phyloP scores from a whole-genome alignment of 768 basidiomycete species.

The Termitomyces sp. region DNA sequence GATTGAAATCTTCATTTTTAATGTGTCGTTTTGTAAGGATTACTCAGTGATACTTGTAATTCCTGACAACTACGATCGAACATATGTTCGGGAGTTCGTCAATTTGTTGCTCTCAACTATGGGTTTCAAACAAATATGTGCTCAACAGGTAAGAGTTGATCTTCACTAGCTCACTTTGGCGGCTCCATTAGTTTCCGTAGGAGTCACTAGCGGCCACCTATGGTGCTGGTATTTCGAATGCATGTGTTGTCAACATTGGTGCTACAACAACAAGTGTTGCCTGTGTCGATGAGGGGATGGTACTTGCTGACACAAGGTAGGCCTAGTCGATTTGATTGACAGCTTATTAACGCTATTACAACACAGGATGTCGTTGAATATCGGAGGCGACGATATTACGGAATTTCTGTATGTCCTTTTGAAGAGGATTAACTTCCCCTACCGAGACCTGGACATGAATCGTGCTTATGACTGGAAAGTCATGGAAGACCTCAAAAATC shows the following conservation, averaged over 20 bases:
- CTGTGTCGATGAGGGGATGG: conserved; percentile 91
- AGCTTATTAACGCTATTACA: neutral
- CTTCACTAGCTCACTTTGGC: neutral
- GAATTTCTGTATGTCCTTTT: conserved; percentile 80
- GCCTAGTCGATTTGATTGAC: neutral
- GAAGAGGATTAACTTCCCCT: conserved; percentile 80
- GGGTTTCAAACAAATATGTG: conserved; percentile 91
- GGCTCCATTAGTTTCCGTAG: conserved; percentile 29
- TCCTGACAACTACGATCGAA: conserved; percentile 85
- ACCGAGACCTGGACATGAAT: conserved; percentile 73
- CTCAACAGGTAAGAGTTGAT: conserved; percentile 66
- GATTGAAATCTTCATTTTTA: neutral
- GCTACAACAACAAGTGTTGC: conserved; percentile 79
- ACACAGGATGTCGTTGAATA: conserved; percentile 68
- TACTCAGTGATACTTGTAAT: conserved; percentile 86
- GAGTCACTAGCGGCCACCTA: conserved; percentile 92
- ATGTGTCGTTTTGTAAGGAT: conserved; percentile 40
- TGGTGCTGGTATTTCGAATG: conserved; percentile 90
- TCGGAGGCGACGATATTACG: conserved; percentile 95
- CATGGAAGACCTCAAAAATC: conserved; percentile 86
- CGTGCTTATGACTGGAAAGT: conserved; percentile 83
- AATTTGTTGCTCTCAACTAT: conserved; percentile 69
- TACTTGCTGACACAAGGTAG: conserved; percentile 85
- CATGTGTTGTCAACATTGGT: conserved; percentile 95
- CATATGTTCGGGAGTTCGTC: conserved; percentile 75